Evolutionary conservation across 768 basidiomycete genomes (phyloP).

Genomic region (Phylloporus arenicola): DNA sequence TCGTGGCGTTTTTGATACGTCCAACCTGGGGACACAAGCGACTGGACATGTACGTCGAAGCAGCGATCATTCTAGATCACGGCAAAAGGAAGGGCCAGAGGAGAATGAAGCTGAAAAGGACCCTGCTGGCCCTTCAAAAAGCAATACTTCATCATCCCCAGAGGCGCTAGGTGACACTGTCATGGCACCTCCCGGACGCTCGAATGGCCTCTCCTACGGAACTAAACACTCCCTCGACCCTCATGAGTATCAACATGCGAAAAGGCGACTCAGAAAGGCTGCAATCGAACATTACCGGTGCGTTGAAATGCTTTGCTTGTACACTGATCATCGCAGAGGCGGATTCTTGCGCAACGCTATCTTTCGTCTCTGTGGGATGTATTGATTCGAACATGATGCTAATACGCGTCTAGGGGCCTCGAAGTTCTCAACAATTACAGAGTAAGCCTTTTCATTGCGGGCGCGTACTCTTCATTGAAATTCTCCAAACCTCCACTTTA

Average conservation of each 20-base stretch:
- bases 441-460: constrained; percentile 31
- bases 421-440: constrained; percentile 89
- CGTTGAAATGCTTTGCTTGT: background rate
- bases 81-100: background rate
- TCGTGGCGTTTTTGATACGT: background rate
- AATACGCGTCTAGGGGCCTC: constrained; percentile 44
- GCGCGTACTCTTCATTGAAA: background rate
- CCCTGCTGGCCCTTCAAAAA: background rate
- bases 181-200: background rate
- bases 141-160: background rate
- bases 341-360: background rate
- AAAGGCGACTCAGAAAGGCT: constrained; percentile 78
- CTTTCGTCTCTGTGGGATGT: background rate
- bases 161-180: background rate
- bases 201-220: background rate
- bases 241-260: constrained; percentile 78
- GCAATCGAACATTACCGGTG: constrained; percentile 77
- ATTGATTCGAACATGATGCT: background rate
- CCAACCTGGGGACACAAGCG: background rate
- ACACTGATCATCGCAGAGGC: background rate
- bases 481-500: background rate
- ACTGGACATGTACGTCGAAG: background rate
- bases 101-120: background rate
- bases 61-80: background rate
- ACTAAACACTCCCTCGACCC: constrained; percentile 42